These are phyloP conservation scores for Paragyromitra xinjiangensis DNA, from an alignment of 495 filamentous ascomycete genomes.

Conservation along the genomic window DNA sequence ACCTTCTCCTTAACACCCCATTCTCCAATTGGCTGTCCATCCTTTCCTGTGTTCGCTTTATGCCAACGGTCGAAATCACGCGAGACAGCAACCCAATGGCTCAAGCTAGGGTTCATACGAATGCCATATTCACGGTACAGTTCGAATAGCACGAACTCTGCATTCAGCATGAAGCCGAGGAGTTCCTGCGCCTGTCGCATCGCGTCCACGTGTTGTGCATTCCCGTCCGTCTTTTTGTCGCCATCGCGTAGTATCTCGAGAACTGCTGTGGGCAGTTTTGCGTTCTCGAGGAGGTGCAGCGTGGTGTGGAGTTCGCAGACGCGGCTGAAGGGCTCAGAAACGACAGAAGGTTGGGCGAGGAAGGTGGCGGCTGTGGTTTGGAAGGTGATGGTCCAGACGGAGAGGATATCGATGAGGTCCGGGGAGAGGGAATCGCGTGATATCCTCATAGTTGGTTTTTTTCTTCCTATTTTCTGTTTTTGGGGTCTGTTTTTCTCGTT, in stretches of 20 bases:
- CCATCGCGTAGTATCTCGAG: constrained; percentile 35
- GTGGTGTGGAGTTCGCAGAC: constrained; percentile 56
- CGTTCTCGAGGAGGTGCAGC: constrained; percentile 38
- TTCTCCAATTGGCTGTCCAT: constrained; percentile 22
- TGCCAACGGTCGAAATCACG: constrained; percentile 52
- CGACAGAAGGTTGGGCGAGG: constrained; percentile 37
- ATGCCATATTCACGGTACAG: constrained; percentile 55
- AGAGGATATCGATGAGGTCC: constrained; percentile 43
- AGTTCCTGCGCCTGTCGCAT: constrained; percentile 48
- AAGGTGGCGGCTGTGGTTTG: constrained; percentile 41
- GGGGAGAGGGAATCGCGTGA: constrained; percentile 47
- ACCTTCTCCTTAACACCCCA: constrained; percentile 54
- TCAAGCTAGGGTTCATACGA: constrained; percentile 60
- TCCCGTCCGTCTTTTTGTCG: constrained; percentile 19
- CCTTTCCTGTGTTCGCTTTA: constrained; percentile 42
- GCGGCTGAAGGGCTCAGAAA: constrained; percentile 47
- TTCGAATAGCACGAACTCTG: constrained; percentile 56
- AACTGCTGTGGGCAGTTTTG: constrained; percentile 25
- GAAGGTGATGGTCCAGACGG: constrained; percentile 46
- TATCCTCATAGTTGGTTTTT: constrained; percentile 38
- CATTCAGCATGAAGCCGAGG: constrained; percentile 56
- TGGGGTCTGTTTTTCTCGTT: background rate
- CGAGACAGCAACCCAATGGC: constrained; percentile 61
- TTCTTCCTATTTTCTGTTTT: background rate
- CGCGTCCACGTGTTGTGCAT: constrained; percentile 9